Evolutionary conservation across 2,329 filamentous ascomycete species (phyloP).

Genomic region (Colletotrichum kahawae): DNA sequence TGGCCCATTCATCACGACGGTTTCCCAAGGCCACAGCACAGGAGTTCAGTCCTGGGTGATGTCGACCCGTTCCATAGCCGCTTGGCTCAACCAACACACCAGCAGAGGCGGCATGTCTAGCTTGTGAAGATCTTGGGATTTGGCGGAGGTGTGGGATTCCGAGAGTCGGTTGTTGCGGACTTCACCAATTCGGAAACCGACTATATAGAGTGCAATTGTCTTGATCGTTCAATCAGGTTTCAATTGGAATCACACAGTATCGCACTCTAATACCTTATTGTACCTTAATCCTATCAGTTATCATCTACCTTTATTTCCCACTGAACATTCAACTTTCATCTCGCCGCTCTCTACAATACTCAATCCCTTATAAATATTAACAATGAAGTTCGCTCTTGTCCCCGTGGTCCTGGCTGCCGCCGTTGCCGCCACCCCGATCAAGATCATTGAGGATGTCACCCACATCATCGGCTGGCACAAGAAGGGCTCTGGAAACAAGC

Average conservation of each 20-base stretch:
- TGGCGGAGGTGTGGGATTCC: background rate
- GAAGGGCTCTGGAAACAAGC: slow-evolving; percentile 21
- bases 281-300: rapidly evolving
- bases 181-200: background rate
- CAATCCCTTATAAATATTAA: background rate
- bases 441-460: background rate
- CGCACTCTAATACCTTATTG: background rate
- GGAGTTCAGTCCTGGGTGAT: background rate
- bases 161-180: background rate
- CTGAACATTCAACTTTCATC: rapidly evolving
- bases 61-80: background rate
- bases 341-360: background rate
- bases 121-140: background rate
- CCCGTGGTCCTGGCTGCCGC: slow-evolving; percentile 1
- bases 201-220: background rate
- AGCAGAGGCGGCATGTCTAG: background rate
- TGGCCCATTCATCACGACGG: slow-evolving; percentile 12
- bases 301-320: background rate
- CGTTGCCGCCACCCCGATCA: background rate
- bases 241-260: background rate
- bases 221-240: background rate
- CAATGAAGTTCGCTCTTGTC: slow-evolving; percentile 9
- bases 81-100: slow-evolving; percentile 7
- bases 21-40: background rate
- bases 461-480: slow-evolving; percentile 18